Evolutionary conservation across 768 basidiomycete genomes (phyloP), one percentile per base, ranked within the genome.

Genomic region (Tulasnella sp.): DNA sequence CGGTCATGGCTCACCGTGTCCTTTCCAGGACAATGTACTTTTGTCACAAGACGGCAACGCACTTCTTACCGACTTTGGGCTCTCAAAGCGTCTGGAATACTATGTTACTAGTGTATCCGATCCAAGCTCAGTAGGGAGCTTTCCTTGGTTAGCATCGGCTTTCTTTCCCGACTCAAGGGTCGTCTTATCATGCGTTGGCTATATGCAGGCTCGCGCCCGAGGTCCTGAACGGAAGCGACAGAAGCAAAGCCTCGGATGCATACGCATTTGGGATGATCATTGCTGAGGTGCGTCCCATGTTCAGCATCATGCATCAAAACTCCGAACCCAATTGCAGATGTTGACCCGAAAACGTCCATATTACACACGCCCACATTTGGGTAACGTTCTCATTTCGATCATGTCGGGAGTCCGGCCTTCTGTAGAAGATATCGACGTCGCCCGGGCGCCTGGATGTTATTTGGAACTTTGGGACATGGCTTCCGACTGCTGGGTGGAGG

Each of bases 251-350:
- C 2, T 15, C n/a, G 4, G 52, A 53, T 29, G 23, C 41, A 15
- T 53, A 37, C 19, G 52, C 32, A 8, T 53, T 53, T 29, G 52
- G 39, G 14, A 53, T 53, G 52, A 27, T 41, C 9, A 27, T 53
- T 5, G 34, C 19, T 9, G 52, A 53, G 52, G 52, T 53, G 41
- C 19, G 4, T 17, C 17, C 32, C 11, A 34, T 6, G n/a, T 9
- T 35, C 51, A n/a, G 1, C 31, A 11, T 37, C 23, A 36, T 6
- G n/a, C 15, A n/a, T n/a, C 3, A 14, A 19, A 7, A 8, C 2
- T 19, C 36, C 7, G n/a, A 36, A 23, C 23, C 6, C n/a, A 7
- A 21, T 36, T 15, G 12, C 36, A 53, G 52, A 14, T 11, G n/a
- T 40, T 53, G 35, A 53, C 39, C 12, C 35, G 52, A 23, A 36